Base-by-base conservation (phyloP, 2,329 filamentous ascomycete genomes). In the Corynespora cassiicola region DNA sequence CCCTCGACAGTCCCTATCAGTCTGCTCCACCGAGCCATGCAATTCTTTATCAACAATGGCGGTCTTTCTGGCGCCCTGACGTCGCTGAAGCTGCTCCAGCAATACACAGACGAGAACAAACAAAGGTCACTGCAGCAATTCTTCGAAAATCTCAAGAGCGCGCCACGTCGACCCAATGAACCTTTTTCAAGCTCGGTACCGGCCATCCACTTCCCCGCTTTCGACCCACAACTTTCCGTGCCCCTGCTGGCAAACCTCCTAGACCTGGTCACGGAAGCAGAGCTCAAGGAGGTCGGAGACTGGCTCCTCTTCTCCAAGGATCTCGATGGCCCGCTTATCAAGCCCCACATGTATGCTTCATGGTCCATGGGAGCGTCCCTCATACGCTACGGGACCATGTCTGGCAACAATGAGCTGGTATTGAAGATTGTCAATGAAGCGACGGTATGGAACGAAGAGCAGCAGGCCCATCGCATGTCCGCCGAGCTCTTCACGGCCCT, bases 271-370 rank as follows among this genome's bases (percentile, higher is more conserved):
- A 77, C 73, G 0, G 65, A 73, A 14, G 65, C 72, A 10, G 69
- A 70, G 33, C 60, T 71, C 6, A 76, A 71, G 42, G 70, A 74
- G 11, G 67, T 83, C 36, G 79, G 76, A 4, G 68, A 73, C 20
- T 81, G 75, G 74, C 61, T 84, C 9, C 61, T 84, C 1, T 72
- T 75, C 37, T 75, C 73, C 1, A 52, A 71, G 7, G 78, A 80
- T 46, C 47, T 78, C 10, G 78, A 82, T 48, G 78, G 77, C 0
- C 77, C 79, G n/a, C 44, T 77, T 3, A 78, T 84, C 16, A 62
- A 71, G 15, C 50, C 56, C 9, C 53, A 56, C 14, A 47, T 72
- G 17, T 82, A 80, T 48, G 54, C 54, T 3, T 63, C 79, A 44
- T 71, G 71, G 19, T 64, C 65, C 31, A 63, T 84, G 16, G 71